Base-by-base conservation (phyloP, 2,329 filamentous ascomycete species). In the Thermoascus crustaceus region DNA sequence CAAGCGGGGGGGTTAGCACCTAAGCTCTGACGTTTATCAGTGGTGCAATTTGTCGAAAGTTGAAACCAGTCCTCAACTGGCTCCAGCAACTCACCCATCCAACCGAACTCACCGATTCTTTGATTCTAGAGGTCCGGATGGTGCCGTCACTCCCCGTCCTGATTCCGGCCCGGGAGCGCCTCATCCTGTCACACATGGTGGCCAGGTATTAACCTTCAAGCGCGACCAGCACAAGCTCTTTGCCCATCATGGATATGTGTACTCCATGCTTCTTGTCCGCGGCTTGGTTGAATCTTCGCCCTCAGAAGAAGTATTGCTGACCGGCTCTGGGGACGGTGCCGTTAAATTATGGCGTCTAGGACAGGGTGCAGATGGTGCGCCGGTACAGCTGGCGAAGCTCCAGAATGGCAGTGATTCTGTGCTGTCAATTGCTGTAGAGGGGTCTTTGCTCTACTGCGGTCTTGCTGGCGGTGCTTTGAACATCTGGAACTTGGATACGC, bases 401-500 rank as follows among this genome's bases (percentile, higher is more conserved):
- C 73, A 79, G 40, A 79, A 80, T 46, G 72, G 71, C 2, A 72
- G 72, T n/a, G 73, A 75, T 38, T 71, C 75, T 2, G 75, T 82
- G 2, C 67, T 95, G 39, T 91, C 85, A 0, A 71, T 98, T 34
- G 81, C 85, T 4, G 73, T 94, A 2, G 88, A 96, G 43, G 87
- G 86, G 0, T 88, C 87, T 0, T 93, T 98, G 46, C 71, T 98
- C 4, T 98, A 96, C 55, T 85, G 84, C 40, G 91, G 91, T 30
- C 83, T 93, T 48, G 75, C 87, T 1, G 80, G 85, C 24, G 93
- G 91, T 14, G 76, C 94, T 33, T 78, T 98, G 40, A 89, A 96
- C 56, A 76, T 98, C 7, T 98, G 93, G 89, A 93, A 98, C 55
- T 71, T 98, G 9, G 89, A 96, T 55, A 96, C 91, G 0, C 80